A percentile compares a stretch with the other conserved stretches of the same genome.
These are phyloP conservation scores for Persicaria maculosa DNA, from an alignment of 148 eudicot species.

Conservation along the genomic window DNA sequence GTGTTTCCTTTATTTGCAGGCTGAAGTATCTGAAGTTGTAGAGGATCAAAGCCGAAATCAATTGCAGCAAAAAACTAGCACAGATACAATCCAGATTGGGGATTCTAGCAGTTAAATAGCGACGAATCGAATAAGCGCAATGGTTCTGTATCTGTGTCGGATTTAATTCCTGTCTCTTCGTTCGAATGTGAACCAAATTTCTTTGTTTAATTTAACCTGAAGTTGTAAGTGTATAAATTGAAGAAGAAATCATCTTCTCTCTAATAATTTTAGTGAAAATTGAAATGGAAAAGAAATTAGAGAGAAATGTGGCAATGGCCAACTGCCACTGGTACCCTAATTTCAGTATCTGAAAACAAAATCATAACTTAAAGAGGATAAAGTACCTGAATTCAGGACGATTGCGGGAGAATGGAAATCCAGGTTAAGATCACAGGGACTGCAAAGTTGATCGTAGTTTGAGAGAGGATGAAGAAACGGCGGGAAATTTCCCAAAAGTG, in stretches of 20 bases:
- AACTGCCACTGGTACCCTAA: not conserved
- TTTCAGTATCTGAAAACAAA: not conserved
- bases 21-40: slow-evolving; percentile 5
- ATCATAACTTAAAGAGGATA: not conserved
- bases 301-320: too few relatives aligned
- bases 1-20: not conserved
- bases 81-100: not conserved
- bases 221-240: not conserved
- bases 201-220: not conserved
- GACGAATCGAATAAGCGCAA: not conserved
- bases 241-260: not conserved
- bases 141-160: not conserved
- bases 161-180: not conserved
- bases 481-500: not conserved
- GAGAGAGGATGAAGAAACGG: not conserved
- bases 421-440: not conserved
- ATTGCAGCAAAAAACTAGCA: not conserved
- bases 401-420: not conserved
- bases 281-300: not conserved
- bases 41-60: not conserved
- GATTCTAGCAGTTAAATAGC: not conserved
- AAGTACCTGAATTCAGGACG: not conserved
- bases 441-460: not conserved
- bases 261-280: not conserved
- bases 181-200: not conserved